A percentile compares a stretch with the other conserved stretches of the same genome.
Evolutionary conservation across 2,329 filamentous ascomycete species (phyloP).

Genomic region (Neophaeococcomyces mojaviensis): DNA sequence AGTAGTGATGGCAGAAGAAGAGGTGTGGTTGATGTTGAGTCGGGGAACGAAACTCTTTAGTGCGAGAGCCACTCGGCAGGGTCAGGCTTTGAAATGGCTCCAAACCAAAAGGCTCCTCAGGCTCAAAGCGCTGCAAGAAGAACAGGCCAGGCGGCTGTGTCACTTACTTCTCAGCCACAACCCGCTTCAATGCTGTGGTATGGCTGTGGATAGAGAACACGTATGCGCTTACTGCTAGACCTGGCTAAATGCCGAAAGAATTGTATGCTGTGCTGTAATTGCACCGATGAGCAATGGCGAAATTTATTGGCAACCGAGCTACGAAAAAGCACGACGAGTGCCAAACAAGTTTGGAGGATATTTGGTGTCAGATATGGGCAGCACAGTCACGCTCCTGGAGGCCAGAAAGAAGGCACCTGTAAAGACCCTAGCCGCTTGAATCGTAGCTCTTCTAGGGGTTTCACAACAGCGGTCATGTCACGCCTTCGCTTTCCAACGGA

Average conservation of each 20-base stretch:
- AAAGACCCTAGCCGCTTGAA: background rate
- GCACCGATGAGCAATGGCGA: constrained; percentile 7
- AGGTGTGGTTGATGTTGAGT: constrained; percentile 10
- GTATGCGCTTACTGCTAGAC: background rate
- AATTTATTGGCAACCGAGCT: background rate
- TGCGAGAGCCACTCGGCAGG: constrained; percentile 8
- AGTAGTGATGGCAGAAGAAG: constrained; percentile 9
- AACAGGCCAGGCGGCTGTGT: constrained; percentile 6
- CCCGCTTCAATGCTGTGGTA: background rate
- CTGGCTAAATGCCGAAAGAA: too few relatives aligned
- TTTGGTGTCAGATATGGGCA: background rate
- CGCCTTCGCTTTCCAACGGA: background rate
- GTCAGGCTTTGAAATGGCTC: constrained; percentile 3
- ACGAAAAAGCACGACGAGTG: background rate
- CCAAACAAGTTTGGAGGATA: too few relatives aligned
- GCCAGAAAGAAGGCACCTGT: background rate
- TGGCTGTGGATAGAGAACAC: background rate
- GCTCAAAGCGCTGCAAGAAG: background rate
- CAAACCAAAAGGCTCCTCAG: background rate
- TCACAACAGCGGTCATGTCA: background rate
- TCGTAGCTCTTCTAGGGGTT: background rate
- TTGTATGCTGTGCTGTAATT: background rate
- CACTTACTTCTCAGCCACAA: constrained; percentile 5
- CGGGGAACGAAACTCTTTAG: constrained; percentile 8
- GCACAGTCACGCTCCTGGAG: background rate